Percentiles rank a stretch among this genome's conserved stretches.
phyloP scores from a whole-genome alignment of 495 filamentous ascomycete genomes.

The Parathielavia appendiculata region DNA sequence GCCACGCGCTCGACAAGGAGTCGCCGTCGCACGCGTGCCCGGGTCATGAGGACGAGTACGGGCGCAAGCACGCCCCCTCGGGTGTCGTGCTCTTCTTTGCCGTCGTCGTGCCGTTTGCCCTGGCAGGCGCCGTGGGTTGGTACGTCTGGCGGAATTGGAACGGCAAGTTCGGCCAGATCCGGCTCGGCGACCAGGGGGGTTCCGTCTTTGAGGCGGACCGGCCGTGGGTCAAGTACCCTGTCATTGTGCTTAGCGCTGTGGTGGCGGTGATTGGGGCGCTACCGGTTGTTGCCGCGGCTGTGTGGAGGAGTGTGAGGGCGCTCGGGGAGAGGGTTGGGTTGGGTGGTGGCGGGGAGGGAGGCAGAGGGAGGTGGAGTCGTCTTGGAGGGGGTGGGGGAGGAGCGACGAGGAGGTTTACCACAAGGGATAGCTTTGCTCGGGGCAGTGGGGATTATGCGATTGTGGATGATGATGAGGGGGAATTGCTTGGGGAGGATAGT shows the following conservation, averaged over 20 bases:
- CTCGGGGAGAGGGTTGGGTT: conserved; percentile 43
- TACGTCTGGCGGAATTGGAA: conserved; percentile 83
- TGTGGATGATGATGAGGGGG: conserved; percentile 89
- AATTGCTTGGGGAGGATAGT: conserved; percentile 85
- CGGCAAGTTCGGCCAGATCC: conserved; percentile 84
- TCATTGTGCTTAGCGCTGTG: conserved; percentile 56
- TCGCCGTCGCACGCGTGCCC: conserved; percentile 58
- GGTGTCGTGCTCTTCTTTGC: conserved; percentile 82
- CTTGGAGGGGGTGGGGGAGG: conserved; percentile 48
- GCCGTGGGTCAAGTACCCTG: conserved; percentile 68
- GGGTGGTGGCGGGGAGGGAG: conserved; percentile 28
- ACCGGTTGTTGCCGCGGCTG: conserved; percentile 60
- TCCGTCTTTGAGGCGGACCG: conserved; percentile 55
- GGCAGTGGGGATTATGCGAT: conserved; percentile 77
- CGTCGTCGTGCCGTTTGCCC: conserved; percentile 63
- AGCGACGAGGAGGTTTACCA: conserved; percentile 63
- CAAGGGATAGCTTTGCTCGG: conserved; percentile 76
- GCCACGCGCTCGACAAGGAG: conserved; percentile 58
- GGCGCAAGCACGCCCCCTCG: conserved; percentile 59
- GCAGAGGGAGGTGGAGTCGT: conserved; percentile 38
- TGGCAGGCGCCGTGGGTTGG: conserved; percentile 70
- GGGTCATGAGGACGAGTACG: conserved; percentile 69
- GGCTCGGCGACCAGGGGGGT: conserved; percentile 60
- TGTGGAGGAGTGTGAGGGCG: conserved; percentile 58
- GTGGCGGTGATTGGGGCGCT: conserved; percentile 73